A percentile compares a stretch with the other conserved stretches of the same genome.
These are phyloP conservation scores for Solanum virginianum DNA, from an alignment of 257 asterid species.

Conservation along the genomic window DNA sequence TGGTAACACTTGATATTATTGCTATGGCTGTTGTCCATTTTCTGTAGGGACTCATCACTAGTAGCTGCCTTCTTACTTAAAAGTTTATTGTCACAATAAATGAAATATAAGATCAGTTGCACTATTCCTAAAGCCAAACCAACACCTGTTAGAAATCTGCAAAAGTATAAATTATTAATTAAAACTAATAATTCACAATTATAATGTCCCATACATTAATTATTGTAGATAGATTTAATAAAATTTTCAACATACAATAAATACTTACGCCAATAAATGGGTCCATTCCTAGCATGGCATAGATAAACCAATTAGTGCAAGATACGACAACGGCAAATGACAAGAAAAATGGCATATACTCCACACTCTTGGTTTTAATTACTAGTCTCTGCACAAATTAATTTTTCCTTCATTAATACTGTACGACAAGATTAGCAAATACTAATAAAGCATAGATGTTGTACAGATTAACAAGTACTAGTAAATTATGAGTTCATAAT, in stretches of 20 bases:
- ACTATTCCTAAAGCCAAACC: conserved; percentile 62
- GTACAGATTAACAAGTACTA: too few relatives aligned
- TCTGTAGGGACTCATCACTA: neutral
- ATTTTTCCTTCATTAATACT: neutral
- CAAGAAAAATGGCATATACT: conserved; percentile 73
- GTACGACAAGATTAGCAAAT: too few relatives aligned
- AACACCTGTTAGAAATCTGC: conserved; percentile 73
- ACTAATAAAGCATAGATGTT: too few relatives aligned
- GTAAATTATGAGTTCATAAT: too few relatives aligned
- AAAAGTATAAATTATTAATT: neutral
- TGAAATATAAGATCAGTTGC: conserved; percentile 58
- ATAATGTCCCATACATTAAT: neutral
- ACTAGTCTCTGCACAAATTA: conserved; percentile 50
- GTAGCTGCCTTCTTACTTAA: neutral
- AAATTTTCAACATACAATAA: neutral
- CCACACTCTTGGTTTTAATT: conserved; percentile 69
- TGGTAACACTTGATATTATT: conserved; percentile 8
- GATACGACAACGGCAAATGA: conserved; percentile 63
- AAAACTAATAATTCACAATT: neutral
- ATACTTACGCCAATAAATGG: conserved; percentile 70
- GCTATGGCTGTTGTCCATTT: neutral
- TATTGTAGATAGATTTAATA: too few relatives aligned
- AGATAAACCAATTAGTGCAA: conserved; percentile 62
- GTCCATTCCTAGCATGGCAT: conserved; percentile 63
- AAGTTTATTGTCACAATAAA: conserved; percentile 47